These are phyloP conservation scores for Umbelopsis isabellina DNA, from an alignment of 192 early-diverging fungal species.

Conservation along the genomic window DNA sequence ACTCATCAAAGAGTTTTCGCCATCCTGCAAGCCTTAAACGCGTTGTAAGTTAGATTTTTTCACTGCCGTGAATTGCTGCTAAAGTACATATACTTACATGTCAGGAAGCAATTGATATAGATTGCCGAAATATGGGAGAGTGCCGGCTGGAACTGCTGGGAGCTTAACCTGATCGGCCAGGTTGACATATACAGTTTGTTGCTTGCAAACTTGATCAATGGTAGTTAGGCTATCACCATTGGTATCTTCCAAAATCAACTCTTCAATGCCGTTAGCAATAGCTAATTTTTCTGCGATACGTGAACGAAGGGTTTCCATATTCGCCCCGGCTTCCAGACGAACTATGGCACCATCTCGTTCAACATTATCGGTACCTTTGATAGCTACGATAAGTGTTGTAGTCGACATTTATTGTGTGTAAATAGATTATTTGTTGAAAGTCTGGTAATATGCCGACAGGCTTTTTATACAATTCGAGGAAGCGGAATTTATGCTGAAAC, in stretches of 20 bases:
- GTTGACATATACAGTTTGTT: slow-evolving; percentile 33
- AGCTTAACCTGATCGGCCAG: slow-evolving; percentile 24
- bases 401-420: slow-evolving; percentile 1
- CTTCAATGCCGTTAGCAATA: background rate
- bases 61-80: background rate
- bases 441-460: background rate
- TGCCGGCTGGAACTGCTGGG: slow-evolving; percentile 31
- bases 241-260: slow-evolving; percentile 21
- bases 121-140: slow-evolving; percentile 35
- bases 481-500: background rate
- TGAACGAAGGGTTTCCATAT: slow-evolving; percentile 29
- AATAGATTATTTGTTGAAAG: background rate
- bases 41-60: background rate
- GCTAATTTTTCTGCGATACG: slow-evolving; percentile 29
- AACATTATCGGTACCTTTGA: slow-evolving; percentile 26
- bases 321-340: slow-evolving; percentile 24
- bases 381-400: slow-evolving; percentile 32
- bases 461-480: background rate
- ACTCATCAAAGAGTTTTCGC: slow-evolving; percentile 39
- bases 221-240: slow-evolving; percentile 5
- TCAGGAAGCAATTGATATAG: slow-evolving; percentile 38
- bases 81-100: slow-evolving; percentile 27
- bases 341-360: slow-evolving; percentile 30
- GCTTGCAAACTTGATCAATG: slow-evolving; percentile 21
- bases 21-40: slow-evolving; percentile 16